Conservation (phyloP, 73 alveolate species). For the Effrenium voratum region DNA sequence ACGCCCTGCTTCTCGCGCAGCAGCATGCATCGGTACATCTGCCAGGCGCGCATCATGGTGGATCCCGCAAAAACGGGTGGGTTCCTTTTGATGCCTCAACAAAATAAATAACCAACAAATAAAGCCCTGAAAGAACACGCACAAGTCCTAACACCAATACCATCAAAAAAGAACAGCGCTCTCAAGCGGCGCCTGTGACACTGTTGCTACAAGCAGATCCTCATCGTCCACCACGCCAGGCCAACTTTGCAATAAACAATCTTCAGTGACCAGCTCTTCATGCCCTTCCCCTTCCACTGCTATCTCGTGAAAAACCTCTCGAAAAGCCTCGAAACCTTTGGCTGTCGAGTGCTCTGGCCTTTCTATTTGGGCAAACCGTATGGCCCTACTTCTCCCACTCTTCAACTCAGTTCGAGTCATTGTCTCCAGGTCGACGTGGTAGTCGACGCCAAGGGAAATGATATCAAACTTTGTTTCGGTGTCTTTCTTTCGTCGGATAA, state of each 20-base stretch:
- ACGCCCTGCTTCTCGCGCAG: background rate
- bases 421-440: background rate
- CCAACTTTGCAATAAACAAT: background rate
- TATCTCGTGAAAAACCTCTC: background rate
- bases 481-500: background rate
- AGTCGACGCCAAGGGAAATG: background rate
- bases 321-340: background rate
- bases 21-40: background rate
- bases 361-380: background rate
- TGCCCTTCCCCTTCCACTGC: background rate
- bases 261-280: background rate
- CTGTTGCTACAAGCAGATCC: background rate
- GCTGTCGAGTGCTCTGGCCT: background rate
- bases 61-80: no score
- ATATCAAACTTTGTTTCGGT: background rate
- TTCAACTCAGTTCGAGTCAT: background rate
- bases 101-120: no score
- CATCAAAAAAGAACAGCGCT: no score
- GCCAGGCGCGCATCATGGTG: no score
- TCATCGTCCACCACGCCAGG: slow-evolving; percentile 33
- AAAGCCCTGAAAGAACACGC: no score
- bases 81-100: no score
- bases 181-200: background rate
- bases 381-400: background rate
- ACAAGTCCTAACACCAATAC: no score